Base-by-base conservation (phyloP, 1,284 basidiomycete genomes). In the Boletellus sp. region DNA sequence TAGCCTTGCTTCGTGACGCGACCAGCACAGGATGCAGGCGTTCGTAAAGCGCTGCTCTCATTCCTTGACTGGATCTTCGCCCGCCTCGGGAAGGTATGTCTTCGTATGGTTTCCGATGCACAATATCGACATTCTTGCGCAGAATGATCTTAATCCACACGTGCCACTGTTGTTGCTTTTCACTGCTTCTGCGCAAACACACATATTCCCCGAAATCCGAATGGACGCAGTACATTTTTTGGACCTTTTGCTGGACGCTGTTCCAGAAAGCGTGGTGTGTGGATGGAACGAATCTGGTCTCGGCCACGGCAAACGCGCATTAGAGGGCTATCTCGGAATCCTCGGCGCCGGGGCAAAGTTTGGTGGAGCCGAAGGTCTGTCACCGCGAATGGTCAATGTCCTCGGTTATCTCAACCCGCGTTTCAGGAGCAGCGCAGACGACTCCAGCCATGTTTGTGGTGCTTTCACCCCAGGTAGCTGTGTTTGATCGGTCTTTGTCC, bases 171-270 rank as follows among this genome's bases (percentile, higher is more conserved):
- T 97, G 2, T 74, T 96, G 16, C 80, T 97, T 13, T 97, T 93
- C 68, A 85, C 86, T 0, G 86, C 91, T 2, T 96, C 95, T 5
- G 93, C 93, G 0, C 87, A 97, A 66, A 94, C 92, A 0, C 90
- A 97, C 63, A 97, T 99, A 52, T 96, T 94, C 67, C 93, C 93
- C 10, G 91, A 95, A 61, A 91, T 98, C 52, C 81, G 93, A 10
- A 79, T 97, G 41, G 96, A 98, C 65, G 93, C 93, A 1, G 79
- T 96, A 56, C 83, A 85, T 24, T 82, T 95, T 56, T 71, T 99
- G 45, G 82, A 91, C 62, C 68, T 97, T 15, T 79, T 94, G 33
- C 77, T 98, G 3, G 84, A 89, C 33, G 67, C 78, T 45, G 80
- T 90, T 4, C 91, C 93, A 1, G 74, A 77, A 15, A 72, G 79